These are phyloP conservation scores for Pythium insidiosum DNA, from an alignment of 352 stramenopile species.

Conservation along the genomic window DNA sequence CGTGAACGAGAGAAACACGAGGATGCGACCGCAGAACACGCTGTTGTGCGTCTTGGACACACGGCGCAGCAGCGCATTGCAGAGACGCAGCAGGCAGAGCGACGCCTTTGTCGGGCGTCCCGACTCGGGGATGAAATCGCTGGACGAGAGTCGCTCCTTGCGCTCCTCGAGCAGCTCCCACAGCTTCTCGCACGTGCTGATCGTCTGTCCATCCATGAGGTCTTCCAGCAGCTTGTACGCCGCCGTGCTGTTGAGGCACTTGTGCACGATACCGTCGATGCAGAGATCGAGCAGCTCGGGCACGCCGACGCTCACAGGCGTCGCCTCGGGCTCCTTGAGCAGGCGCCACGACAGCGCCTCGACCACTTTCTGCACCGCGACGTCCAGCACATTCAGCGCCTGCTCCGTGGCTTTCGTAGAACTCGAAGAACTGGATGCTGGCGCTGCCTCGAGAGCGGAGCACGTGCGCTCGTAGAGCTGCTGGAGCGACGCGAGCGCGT, in stretches of 20 bases:
- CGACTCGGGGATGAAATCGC: constrained; percentile 53
- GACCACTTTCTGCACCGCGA: constrained; percentile 79
- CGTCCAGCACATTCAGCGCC: constrained; percentile 52
- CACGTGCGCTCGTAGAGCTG: constrained; percentile 33
- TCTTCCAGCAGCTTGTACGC: constrained; percentile 84
- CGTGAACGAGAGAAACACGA: constrained; percentile 82
- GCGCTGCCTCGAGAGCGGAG: constrained; percentile 10
- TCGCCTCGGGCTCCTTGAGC: constrained; percentile 47
- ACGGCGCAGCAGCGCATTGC: constrained; percentile 75
- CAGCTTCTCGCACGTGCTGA: constrained; percentile 78
- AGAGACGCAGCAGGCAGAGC: constrained; percentile 73
- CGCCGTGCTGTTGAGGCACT: constrained; percentile 56
- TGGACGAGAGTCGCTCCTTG: constrained; percentile 64
- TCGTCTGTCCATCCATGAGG: constrained; percentile 82
- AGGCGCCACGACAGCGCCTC: constrained; percentile 72
- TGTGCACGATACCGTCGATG: constrained; percentile 61
- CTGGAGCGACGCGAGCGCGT: constrained; percentile 45
- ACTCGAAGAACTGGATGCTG: too few relatives aligned
- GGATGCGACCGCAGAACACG: constrained; percentile 85
- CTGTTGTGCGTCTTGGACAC: constrained; percentile 87
- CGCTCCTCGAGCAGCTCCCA: constrained; percentile 77
- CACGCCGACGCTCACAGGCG: constrained; percentile 45
- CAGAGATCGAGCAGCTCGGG: constrained; percentile 72
- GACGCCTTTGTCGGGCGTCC: constrained; percentile 73
- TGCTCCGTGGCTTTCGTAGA: not conserved